Base-by-base conservation (phyloP, 495 filamentous ascomycete species). In the Hypoxylon rickii region DNA sequence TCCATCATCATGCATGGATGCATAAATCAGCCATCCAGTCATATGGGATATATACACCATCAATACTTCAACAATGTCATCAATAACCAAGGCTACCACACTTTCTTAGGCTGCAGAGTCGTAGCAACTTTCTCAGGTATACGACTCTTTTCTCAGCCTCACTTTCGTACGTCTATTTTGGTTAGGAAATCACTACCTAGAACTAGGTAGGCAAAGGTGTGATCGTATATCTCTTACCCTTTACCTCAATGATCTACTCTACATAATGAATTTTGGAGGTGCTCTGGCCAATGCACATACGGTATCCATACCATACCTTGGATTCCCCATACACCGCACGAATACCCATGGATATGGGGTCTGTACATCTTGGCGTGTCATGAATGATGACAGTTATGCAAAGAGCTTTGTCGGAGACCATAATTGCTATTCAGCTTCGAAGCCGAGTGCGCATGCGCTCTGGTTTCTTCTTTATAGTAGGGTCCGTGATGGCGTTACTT, bases 401-500 rank as follows among this genome's bases (percentile, higher is more conserved):
- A 72, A 70, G 73, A 73, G 70, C 71, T 70, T 69, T 60, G 46
- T 75, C 73, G 66, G 65, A 78, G 75, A 75, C 71, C 33, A 24
- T 43, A 59, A 63, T 12, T 49, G 20, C 22, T 32, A 31, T 37
- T 10, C 45, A 51, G 44, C 39, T 36, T 58, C 69, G 75, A 78
- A 79, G 67, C 77, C 77, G 74, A 70, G 69, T 38, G 44, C 46
- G 42, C 26, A 16, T 20, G 33, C 47, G 20, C 70, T 71, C 64
- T 69, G 77, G 76, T 74, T 73, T 71, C 79, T 81, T 73, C 76
- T 70, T 55, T 74, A 70, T 59, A 72, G 71, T 65, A 65, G 68
- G 71, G 70, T 74, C 78, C 16, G 68, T 76, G 72, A 75, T 72
- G 73, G 72, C 63, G 49, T 76, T 72, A 74, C 77, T 79, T 79